phyloP scores from a whole-genome alignment of 768 basidiomycete species.

The Panellus pusillus region DNA sequence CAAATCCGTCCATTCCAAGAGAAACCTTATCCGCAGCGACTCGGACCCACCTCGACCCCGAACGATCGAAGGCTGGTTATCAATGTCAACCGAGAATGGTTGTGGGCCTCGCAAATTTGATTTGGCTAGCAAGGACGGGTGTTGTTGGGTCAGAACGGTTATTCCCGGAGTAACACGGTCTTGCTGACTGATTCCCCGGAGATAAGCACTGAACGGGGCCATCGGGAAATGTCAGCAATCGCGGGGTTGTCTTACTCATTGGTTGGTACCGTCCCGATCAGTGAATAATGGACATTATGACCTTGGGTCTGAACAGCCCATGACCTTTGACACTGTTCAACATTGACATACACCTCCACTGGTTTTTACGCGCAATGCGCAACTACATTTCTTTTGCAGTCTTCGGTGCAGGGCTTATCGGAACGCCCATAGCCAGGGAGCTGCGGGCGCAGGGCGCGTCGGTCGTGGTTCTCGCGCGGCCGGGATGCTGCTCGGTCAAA shows the following conservation, averaged over 20 bases:
- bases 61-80: too few species aligned
- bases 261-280: not conserved
- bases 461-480: slow-evolving; percentile 18
- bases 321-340: not conserved
- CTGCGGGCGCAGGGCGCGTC: slow-evolving; percentile 12
- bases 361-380: not conserved
- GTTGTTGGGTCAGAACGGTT: too few species aligned
- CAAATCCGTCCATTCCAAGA: too few species aligned
- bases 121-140: too few species aligned
- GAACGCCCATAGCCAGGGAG: slow-evolving; percentile 32
- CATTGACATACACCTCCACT: not conserved
- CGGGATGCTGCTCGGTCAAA: not conserved
- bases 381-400: slow-evolving; percentile 36
- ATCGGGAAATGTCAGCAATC: slow-evolving; percentile 16
- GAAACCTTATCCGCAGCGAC: too few species aligned
- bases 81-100: too few species aligned
- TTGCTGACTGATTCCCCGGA: slow-evolving; percentile 15
- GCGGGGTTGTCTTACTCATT: slow-evolving; percentile 5
- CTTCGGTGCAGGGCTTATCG: slow-evolving; percentile 35
- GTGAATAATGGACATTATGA: not conserved
- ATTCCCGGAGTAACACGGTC: not conserved
- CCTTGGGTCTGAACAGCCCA: not conserved
- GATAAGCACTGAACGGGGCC: not conserved
- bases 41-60: too few species aligned
- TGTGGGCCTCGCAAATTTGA: too few species aligned